Evolutionary conservation across 2,329 filamentous ascomycete species (phyloP).

Genomic region (Rutstroemia sp.): DNA sequence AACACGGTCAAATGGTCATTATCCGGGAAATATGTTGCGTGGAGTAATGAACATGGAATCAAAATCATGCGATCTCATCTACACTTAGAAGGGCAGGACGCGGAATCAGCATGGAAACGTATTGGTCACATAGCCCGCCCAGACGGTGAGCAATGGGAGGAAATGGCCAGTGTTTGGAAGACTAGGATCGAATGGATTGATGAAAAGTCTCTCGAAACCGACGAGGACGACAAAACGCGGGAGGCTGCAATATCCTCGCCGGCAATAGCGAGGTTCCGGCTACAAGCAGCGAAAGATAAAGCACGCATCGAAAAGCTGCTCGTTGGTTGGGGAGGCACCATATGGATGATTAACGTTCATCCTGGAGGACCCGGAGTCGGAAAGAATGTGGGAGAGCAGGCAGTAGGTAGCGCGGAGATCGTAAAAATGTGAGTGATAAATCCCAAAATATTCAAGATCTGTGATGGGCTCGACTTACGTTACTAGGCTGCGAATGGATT

Average conservation of each 20-base stretch:
- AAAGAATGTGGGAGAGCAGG: slow-evolving; percentile 61
- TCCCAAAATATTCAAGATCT: background rate
- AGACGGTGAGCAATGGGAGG: slow-evolving; percentile 81
- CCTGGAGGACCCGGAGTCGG: slow-evolving; percentile 61
- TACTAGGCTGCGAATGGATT: slow-evolving; percentile 80
- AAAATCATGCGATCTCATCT: slow-evolving; percentile 94
- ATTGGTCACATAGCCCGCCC: slow-evolving; percentile 89
- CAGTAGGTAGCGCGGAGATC: slow-evolving; percentile 77
- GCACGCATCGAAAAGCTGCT: slow-evolving; percentile 67
- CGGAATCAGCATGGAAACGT: slow-evolving; percentile 85
- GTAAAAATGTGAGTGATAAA: slow-evolving; percentile 71
- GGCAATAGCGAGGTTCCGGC: slow-evolving; percentile 40
- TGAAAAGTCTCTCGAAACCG: slow-evolving; percentile 66
- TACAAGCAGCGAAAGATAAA: slow-evolving; percentile 41
- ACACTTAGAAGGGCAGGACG: slow-evolving; percentile 66
- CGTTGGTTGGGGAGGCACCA: slow-evolving; percentile 91
- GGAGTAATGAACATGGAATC: slow-evolving; percentile 95
- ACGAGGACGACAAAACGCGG: slow-evolving; percentile 46
- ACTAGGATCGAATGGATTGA: slow-evolving; percentile 90
- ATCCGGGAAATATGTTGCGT: slow-evolving; percentile 85
- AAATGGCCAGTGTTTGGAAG: slow-evolving; percentile 96
- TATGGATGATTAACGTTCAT: slow-evolving; percentile 92
- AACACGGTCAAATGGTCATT: slow-evolving; percentile 91
- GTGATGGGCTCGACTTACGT: slow-evolving; percentile 23
- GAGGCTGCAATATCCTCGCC: slow-evolving; percentile 32